phyloP scores from a whole-genome alignment of 2,329 filamentous ascomycete species.

The Ceratocystiopsis sp. region DNA sequence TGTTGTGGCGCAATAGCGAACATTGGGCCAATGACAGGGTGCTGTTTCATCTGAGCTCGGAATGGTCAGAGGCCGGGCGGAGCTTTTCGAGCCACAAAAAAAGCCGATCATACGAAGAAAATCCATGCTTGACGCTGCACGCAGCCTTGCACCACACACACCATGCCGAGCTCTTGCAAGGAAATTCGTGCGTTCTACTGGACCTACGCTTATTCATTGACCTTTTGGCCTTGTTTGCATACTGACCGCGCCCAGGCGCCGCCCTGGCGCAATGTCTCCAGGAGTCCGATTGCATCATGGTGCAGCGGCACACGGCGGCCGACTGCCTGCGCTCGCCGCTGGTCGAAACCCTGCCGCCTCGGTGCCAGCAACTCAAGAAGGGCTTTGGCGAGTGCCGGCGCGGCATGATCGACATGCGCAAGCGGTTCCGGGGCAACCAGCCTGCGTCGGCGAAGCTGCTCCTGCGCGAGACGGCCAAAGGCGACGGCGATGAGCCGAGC shows the following conservation, averaged over 20 bases:
- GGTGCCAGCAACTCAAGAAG: constrained; percentile 85
- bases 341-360: constrained; percentile 61
- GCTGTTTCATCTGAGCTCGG: too few relatives aligned
- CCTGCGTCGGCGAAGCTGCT: constrained; percentile 52
- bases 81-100: too few relatives aligned
- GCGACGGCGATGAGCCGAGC: constrained; percentile 41
- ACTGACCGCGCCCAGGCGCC: constrained; percentile 40
- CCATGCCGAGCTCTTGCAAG: constrained; percentile 84
- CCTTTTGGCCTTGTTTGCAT: neutral
- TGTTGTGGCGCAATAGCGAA: too few relatives aligned
- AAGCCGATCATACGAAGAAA: too few relatives aligned
- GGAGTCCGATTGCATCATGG: constrained; percentile 90
- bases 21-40: too few relatives aligned
- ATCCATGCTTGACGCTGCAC: too few relatives aligned
- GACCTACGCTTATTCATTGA: neutral
- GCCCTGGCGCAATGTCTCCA: constrained; percentile 91
- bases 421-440: constrained; percentile 88
- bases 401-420: constrained; percentile 96
- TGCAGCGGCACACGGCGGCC: constrained; percentile 68
- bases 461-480: neutral
- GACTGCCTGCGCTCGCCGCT: constrained; percentile 81
- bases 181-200: constrained; percentile 59
- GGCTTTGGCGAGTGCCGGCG: constrained; percentile 91
- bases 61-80: too few relatives aligned
- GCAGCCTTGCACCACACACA: neutral